phyloP scores from a whole-genome alignment of 2,329 filamentous ascomycete genomes.

The Cytospora leucostoma region DNA sequence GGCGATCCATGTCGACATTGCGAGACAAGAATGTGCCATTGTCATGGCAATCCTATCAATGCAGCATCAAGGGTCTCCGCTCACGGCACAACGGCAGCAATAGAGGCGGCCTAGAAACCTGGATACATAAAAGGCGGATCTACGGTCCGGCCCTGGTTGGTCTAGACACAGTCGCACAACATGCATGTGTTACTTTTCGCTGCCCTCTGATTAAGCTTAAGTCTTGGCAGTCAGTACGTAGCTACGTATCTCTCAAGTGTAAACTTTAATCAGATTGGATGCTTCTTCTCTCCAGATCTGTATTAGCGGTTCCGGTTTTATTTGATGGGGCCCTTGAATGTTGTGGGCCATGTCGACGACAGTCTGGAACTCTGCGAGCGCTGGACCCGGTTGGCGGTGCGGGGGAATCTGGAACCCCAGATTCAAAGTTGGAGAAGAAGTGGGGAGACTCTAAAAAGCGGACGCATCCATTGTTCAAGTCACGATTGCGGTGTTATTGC shows the following conservation, averaged over 20 bases:
- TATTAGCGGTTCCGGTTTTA: slow-evolving; percentile 10
- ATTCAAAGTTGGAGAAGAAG: slow-evolving; percentile 17
- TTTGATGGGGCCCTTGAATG: background rate
- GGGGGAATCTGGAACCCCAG: slow-evolving; percentile 17
- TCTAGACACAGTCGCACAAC: background rate
- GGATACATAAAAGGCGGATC: background rate
- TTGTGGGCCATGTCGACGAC: slow-evolving; percentile 4
- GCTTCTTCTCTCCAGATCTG: background rate
- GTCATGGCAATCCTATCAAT: no score
- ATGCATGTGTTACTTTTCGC: background rate
- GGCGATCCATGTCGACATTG: background rate
- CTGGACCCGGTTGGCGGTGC: background rate
- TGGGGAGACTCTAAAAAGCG: slow-evolving; percentile 5
- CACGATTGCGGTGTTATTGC: background rate
- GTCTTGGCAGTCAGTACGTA: background rate
- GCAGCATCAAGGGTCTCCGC: no score
- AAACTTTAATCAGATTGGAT: no score
- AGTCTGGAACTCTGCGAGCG: slow-evolving; percentile 13
- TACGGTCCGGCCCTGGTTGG: background rate
- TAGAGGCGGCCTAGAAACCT: slow-evolving; percentile 12
- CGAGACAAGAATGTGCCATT: no score
- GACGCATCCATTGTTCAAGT: background rate
- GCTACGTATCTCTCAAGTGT: no score
- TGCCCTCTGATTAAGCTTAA: background rate
- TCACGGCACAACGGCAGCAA: background rate